A percentile compares a stretch with the other conserved stretches of the same genome.
Conservation (phyloP, 345 rosid genomes). For the Euphorbia tirucalli region DNA sequence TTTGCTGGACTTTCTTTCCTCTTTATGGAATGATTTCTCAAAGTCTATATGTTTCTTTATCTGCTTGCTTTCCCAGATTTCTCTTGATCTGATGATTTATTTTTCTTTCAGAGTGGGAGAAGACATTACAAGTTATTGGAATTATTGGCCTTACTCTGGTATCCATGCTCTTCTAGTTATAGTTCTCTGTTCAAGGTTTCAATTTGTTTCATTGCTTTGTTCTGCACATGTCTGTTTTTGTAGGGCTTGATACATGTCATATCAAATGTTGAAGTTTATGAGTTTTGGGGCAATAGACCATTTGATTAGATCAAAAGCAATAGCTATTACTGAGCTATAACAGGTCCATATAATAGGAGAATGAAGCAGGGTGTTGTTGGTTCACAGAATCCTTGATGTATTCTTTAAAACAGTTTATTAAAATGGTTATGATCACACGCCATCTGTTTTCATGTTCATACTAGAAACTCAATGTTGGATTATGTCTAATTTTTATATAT, state of each 20-base stretch:
- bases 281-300: background rate
- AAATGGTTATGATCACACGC: background rate
- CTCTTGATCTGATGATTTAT: slow-evolving; percentile 9
- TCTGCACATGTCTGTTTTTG: background rate
- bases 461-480: background rate
- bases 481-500: background rate
- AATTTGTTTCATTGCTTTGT: background rate
- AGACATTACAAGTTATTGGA: slow-evolving; percentile 74
- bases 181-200: slow-evolving; percentile 6
- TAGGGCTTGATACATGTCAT: background rate
- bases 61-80: slow-evolving; percentile 3
- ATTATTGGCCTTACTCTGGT: slow-evolving; percentile 75
- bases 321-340: background rate
- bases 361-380: background rate
- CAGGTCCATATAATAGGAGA: slow-evolving; percentile 5
- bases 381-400: background rate
- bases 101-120: slow-evolving; percentile 81
- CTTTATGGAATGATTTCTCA: background rate
- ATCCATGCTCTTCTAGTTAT: slow-evolving; percentile 20
- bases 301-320: slow-evolving; percentile 8
- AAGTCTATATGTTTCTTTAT: background rate
- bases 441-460: background rate
- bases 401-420: background rate
- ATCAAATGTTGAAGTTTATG: background rate
- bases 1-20: background rate